A percentile compares a stretch with the other conserved stretches of the same genome.
Evolutionary conservation across 805 yeast species (phyloP).

Genomic region (Nakazawaea pomicola): DNA sequence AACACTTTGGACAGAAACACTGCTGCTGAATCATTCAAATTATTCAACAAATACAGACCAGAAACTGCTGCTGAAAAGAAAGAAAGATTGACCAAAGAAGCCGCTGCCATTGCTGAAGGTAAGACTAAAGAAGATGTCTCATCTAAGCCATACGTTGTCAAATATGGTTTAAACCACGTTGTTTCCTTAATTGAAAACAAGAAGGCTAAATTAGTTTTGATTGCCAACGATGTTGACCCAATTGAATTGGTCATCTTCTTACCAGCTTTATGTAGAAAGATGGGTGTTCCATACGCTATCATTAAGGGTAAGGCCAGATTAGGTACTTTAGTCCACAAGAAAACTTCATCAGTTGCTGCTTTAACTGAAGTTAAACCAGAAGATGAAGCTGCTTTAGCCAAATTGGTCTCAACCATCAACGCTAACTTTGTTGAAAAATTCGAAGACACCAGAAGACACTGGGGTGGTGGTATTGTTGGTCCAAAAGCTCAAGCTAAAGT

Average conservation of each 20-base stretch:
- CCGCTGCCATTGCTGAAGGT: conserved; percentile 98
- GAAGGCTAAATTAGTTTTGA: conserved; percentile 95
- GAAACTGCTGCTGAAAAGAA: conserved; percentile 97
- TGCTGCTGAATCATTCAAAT: conserved; percentile 94
- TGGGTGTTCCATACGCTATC: conserved; percentile 99
- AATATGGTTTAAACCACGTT: conserved; percentile 99
- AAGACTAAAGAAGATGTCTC: conserved; percentile 95
- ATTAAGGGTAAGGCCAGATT: conserved; percentile 98
- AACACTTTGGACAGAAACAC: conserved; percentile 97
- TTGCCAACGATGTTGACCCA: conserved; percentile 99
- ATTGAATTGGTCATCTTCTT: conserved; percentile 95
- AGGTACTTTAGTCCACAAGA: conserved; percentile 96
- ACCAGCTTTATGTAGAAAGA: conserved; percentile 98
- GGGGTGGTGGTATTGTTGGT: conserved; percentile 99
- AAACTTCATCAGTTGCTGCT: conserved; percentile 97
- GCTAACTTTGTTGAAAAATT: conserved; percentile 90
- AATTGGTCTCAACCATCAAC: conserved; percentile 87
- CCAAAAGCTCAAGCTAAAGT: conserved; percentile 84
- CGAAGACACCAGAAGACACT: conserved; percentile 96
- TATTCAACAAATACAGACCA: conserved; percentile 98
- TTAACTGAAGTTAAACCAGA: conserved; percentile 91
- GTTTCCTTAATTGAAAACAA: conserved; percentile 96
- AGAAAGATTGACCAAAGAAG: conserved; percentile 98
- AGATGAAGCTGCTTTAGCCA: conserved; percentile 93
- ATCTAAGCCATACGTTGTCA: conserved; percentile 93